A percentile compares a stretch with the other conserved stretches of the same genome.
Evolutionary conservation across 2,329 filamentous ascomycete genomes (phyloP).

Genomic region (Sclerotinia glacialis): DNA sequence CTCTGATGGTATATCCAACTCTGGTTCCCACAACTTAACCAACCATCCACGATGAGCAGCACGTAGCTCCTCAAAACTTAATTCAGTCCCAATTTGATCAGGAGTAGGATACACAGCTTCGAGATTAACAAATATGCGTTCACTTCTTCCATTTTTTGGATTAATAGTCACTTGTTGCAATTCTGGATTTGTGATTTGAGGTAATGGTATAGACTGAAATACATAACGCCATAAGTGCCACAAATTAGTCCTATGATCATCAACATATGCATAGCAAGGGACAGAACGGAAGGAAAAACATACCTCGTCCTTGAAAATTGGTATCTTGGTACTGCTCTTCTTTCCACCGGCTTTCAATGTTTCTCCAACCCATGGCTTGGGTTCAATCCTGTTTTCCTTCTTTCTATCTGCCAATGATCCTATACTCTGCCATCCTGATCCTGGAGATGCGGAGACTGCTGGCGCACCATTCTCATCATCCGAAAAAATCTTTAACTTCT

Average conservation of each 20-base stretch:
- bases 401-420: conserved; percentile 74
- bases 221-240: conserved; percentile 53
- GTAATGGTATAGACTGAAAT: conserved; percentile 54
- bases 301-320: conserved; percentile 95
- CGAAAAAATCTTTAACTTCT: conserved; percentile 16
- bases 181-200: conserved; percentile 52
- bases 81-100: conserved; percentile 67
- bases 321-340: conserved; percentile 77
- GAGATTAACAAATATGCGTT: conserved; percentile 84
- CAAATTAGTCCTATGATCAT: conserved; percentile 95
- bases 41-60: conserved; percentile 72
- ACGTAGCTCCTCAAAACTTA: conserved; percentile 89
- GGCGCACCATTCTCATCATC: conserved; percentile 9
- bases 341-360: conserved; percentile 85
- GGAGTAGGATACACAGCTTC: conserved; percentile 80
- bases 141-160: conserved; percentile 71
- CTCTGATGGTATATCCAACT: conserved; percentile 24
- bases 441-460: conserved; percentile 3
- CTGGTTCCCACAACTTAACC: conserved; percentile 52
- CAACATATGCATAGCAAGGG: conserved; percentile 62
- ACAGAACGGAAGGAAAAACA: conserved; percentile 47
- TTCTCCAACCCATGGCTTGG: conserved; percentile 89
- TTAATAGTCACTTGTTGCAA: conserved; percentile 79
- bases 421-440: background rate
- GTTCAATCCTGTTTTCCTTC: conserved; percentile 87